phyloP scores from a whole-genome alignment of 768 basidiomycete genomes.

The Crassisporium funariophilum region DNA sequence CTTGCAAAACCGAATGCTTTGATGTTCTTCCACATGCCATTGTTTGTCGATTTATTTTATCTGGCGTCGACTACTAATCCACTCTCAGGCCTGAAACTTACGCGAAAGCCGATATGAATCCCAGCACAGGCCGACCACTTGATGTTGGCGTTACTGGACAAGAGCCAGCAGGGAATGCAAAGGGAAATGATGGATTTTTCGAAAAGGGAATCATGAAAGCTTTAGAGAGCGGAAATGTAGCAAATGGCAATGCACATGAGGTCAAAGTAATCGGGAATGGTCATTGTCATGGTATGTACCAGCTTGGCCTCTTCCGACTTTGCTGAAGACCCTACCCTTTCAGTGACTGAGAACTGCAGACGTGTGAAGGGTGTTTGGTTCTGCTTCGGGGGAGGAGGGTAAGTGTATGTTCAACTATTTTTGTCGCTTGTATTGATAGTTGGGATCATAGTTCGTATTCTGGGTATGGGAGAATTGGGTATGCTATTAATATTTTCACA shows the following conservation, averaged over 20 bases:
- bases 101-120: constrained; percentile 63
- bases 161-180: constrained; percentile 64
- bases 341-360: constrained; percentile 88
- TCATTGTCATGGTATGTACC: constrained; percentile 75
- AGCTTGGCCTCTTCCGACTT: background rate
- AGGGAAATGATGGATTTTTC: constrained; percentile 81
- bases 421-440: background rate
- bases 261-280: constrained; percentile 92
- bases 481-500: constrained; percentile 20
- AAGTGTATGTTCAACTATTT: constrained; percentile 26
- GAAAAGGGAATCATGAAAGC: constrained; percentile 76
- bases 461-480: constrained; percentile 81
- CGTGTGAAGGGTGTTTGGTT: constrained; percentile 87
- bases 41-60: constrained; percentile 48
- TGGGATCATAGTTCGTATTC: constrained; percentile 64
- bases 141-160: constrained; percentile 68
- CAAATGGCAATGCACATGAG: constrained; percentile 53
- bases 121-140: constrained; percentile 58
- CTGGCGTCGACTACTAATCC: background rate
- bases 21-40: constrained; percentile 97
- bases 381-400: constrained; percentile 89
- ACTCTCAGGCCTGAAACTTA: constrained; percentile 72
- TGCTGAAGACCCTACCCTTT: background rate
- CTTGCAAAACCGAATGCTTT: constrained; percentile 94
- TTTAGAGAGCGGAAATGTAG: constrained; percentile 66